Base-by-base conservation (phyloP, 2,329 filamentous ascomycete species). In the Chrysosporium queenslandicum region DNA sequence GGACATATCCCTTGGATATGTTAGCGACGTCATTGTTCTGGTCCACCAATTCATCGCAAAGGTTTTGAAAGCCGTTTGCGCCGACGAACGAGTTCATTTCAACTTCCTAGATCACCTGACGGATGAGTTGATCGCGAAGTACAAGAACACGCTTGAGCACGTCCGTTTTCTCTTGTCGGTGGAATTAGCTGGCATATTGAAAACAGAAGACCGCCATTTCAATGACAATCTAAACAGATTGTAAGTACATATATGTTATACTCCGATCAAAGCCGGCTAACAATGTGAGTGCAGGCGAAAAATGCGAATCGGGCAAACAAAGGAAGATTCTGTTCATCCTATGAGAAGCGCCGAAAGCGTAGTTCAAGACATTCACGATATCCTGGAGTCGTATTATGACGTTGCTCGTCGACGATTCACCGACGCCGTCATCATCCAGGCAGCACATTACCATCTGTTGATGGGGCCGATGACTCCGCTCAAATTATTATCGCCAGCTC, bases 341-440 rank as follows among this genome's bases (percentile, higher is more conserved):
- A 63, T 66, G 58, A 66, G 62, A 52, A 73, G 71, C 47, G 62
- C 64, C 0, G 60, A 72, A 3, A 64, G 73, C 37, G 64, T 66
- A 0, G 58, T 71, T 2, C 68, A 77, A 30, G 73, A 81, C 8
- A 75, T 86, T 3, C 78, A 83, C 52, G 77, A 85, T 54, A 76
- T 78, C 1, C 68, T 86, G 0, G 63, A 71, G 25, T 71, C 75
- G 1, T 86, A 82, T 63, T 86, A 86, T 67, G 73, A 78, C 23
- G 76, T 84, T 1, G 72, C 80, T 0, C 71, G 70, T 11, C 77
- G 78, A 59, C 75, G 81, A 0, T 84, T 87, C 53, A 74, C 83
- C 1, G 83, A 87, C 58, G 75, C 71, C 2, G 64, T 87, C 1
- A 80, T 73, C 59, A 74, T 76, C 55, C 82, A 85, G 56, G 78